Evolutionary conservation across 768 basidiomycete species (phyloP).

Genomic region (Cystofilobasidium bisporidii): DNA sequence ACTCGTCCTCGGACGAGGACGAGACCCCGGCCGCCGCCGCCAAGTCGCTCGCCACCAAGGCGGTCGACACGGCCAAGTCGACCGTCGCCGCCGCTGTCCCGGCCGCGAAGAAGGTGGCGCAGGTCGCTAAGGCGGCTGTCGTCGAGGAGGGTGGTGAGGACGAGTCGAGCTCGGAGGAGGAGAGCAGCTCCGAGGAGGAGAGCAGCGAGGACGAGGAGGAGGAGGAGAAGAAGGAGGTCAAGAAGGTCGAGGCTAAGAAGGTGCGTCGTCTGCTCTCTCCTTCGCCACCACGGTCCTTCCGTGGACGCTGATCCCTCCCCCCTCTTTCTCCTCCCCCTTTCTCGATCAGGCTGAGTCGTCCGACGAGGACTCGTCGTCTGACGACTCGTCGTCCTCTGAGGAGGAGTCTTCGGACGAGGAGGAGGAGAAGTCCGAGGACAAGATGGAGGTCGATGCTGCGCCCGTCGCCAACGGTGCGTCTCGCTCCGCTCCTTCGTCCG

Average conservation of each 20-base stretch:
- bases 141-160: constrained; percentile 9
- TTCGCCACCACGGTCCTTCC: background rate
- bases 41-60: constrained; percentile 32
- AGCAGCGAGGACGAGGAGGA: constrained; percentile 28
- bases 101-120: too few relatives aligned
- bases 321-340: background rate
- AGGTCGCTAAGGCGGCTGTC: constrained; percentile 13
- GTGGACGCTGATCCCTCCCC: background rate
- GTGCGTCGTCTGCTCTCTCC: background rate
- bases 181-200: constrained; percentile 17
- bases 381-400: constrained; percentile 24
- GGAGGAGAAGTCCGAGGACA: constrained; percentile 20
- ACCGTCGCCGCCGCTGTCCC: constrained; percentile 32
- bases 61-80: constrained; percentile 26
- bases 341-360: constrained; percentile 13
- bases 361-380: constrained; percentile 22
- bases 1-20: constrained; percentile 41
- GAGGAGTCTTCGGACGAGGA: constrained; percentile 28
- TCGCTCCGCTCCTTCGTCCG: background rate
- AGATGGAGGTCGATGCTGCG: constrained; percentile 18
- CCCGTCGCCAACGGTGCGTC: background rate
- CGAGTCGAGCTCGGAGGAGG: constrained; percentile 8
- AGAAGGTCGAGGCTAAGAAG: constrained; percentile 15
- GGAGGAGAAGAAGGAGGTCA: too few relatives aligned
- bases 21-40: too few relatives aligned